Base-by-base conservation (phyloP, 495 filamentous ascomycete species). In the Penicillium nucicola region DNA sequence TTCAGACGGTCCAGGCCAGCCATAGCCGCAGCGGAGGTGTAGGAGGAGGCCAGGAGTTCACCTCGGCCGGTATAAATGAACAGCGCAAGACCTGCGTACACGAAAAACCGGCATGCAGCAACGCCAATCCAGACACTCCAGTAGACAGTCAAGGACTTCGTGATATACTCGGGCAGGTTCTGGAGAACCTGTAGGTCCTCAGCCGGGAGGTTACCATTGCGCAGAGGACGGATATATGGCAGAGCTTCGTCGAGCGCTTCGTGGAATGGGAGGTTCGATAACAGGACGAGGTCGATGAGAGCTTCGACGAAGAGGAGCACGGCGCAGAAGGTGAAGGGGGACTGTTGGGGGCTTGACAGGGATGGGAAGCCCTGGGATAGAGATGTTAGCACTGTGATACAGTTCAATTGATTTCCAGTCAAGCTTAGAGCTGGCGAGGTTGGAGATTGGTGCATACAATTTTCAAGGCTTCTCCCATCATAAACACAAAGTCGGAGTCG, bases 391-490 rank as follows among this genome's bases (percentile, higher is more conserved):
- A 75, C 70, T 67, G 77, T 53, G 5, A 22, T 37, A 53, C 45
- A 39, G 32, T 25, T 20, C 17, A 11, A 18, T 18, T 10, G 12
- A 0, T 6, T n/a, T 14, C 43, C 14, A 17, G 22, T n/a, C 19
- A 30, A 33, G 34, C 15, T 9, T 7, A 9, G 18, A 10, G 11
- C 17, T 45, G 18, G 8, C 15, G n/a, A 20, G 30, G 6, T 20
- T 8, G 8, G 25, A 1, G 17, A 14, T 19, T 37, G 32, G 28
- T 31, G 64, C 74, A 28, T 81, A 89, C 87, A 52, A 95, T 77
- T 51, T 82, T 79, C 81, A 93, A 84, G 36, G 89, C 77, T 65
- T 93, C 89, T 36, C 90, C 90, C 12, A 95, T 70, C 35, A 96
- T 80, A 58, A 83, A 92, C 43, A 95, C 88, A 9, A 95, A 57